Percentiles rank a stretch among this genome's conserved stretches.
phyloP scores from a whole-genome alignment of 441 rosid species.

The Aquilaria agallochum region DNA sequence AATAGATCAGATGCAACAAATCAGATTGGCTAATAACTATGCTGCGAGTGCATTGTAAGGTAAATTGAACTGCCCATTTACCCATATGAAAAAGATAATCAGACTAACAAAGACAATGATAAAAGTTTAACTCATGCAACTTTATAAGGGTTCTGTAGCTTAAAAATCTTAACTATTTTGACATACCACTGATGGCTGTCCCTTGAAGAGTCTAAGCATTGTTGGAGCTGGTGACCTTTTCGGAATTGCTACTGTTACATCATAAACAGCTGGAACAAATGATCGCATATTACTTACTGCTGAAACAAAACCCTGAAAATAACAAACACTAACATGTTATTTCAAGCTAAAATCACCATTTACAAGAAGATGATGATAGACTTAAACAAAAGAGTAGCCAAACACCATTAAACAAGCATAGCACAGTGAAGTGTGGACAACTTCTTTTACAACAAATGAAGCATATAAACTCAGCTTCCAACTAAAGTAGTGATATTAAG shows the following conservation, averaged over 20 bases:
- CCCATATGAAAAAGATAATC: too few relatives aligned
- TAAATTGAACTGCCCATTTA: too few relatives aligned
- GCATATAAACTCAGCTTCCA: too few relatives aligned
- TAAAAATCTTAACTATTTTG: constrained; percentile 5
- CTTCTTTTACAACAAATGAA: too few relatives aligned
- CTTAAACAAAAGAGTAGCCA: not conserved
- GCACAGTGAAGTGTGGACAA: too few relatives aligned
- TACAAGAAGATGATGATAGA: not conserved
- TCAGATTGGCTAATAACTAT: too few relatives aligned
- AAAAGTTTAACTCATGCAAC: too few relatives aligned
- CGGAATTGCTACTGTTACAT: constrained; percentile 86
- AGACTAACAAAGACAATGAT: too few relatives aligned
- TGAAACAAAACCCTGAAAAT: constrained; percentile 90
- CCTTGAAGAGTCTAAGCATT: constrained; percentile 84
- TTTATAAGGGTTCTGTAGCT: not conserved
- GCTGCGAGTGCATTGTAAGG: too few relatives aligned
- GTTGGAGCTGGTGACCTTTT: constrained; percentile 84
- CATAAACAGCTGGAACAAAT: constrained; percentile 95
- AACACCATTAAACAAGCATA: too few relatives aligned
- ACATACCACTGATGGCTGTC: constrained; percentile 94
- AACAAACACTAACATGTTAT: constrained; percentile 10
- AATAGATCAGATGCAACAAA: too few relatives aligned
- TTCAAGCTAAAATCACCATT: not conserved
- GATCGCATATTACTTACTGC: constrained; percentile 96
- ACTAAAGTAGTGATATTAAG: too few relatives aligned